Evolutionary conservation across 495 filamentous ascomycete genomes (phyloP), one percentile per base, ranked within the genome.

Genomic region (Tuber brumale): DNA sequence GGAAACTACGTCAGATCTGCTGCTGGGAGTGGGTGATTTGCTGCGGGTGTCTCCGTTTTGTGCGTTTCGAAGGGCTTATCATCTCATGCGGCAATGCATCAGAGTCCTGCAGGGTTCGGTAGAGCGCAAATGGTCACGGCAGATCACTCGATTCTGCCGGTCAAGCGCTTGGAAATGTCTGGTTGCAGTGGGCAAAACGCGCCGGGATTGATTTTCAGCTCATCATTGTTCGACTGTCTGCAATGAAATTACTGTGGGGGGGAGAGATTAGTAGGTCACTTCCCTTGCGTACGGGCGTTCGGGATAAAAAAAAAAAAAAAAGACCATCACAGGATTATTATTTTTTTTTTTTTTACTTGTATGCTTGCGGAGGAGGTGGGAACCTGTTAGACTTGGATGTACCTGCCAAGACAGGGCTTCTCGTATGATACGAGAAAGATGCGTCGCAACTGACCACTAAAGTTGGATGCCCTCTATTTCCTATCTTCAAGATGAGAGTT

Each of bases 61-160:
- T 35, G 57, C 57, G 57, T 66, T 66, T 66, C 57, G 12, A 66
- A 66, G 57, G 57, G 57, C 57, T 66, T 66, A 66, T 66, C 57
- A 35, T 66, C 27, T 2, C 57, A 66, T 66, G 57, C 57, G 57
- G 57, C 27, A 66, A 66, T 35, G 57, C 57, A 66, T 35, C 57
- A 66, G 14, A 31, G n/a, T 18, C 57, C 57, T 66, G 57, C 14
- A 31, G 57, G 57, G 51, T 27, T 27, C n/a, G 51, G 23, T 61
- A 3, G n/a, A 27, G 51, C 23, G 14, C 51, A 14, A 61, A 0
- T 66, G 57, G n/a, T 66, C 57, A 66, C 57, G 27, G 57, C 12
- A 66, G 57, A 66, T 66, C 57, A 66, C 57, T 66, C 57, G 57
- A 35, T 66, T 66, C 14, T 66, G 27, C 27, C 27, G 57, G 51